Base-by-base conservation (phyloP, 805 yeast species). In the Lipomyces mesembrius region DNA sequence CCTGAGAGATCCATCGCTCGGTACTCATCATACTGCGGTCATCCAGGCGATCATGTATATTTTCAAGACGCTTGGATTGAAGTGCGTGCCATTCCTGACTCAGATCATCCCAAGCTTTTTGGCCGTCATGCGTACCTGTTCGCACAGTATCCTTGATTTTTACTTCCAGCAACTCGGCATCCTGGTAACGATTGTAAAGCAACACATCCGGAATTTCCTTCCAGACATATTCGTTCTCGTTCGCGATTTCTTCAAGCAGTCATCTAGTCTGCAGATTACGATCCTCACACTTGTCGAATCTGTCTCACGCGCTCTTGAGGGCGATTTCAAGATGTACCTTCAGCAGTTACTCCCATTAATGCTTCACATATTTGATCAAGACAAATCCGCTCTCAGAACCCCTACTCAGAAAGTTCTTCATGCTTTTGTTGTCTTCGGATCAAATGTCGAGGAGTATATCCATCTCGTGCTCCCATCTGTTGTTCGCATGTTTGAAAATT, bases 31-130 rank as follows among this genome's bases (percentile, higher is more conserved):
- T 75, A 90, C 93, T 2, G 88, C 91, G 22, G 97, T 92, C 34
- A 91, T 93, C n/a, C 97, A 93, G 73, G 96, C 98, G 0, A 89
- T 95, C 55, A 89, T 92, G 85, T 88, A 89, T 72, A 93, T 95
- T 57, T 93, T 93, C 81, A 92, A 90, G 76, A 89, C 96, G 1
- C 81, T 95, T 68, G 97, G 98, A 0, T 81, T 90, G 65, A 87
- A 94, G 64, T 93, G 97, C 77, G 95, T 93, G 17, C 87, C 93
- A n/a, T 94, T 91, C 76, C 79, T 96, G 64, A 90, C 90, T 35
- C 91, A 91, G 65, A 91, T 94, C 12, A 87, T 95, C 37, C 97
- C 97, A 0, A 97, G 96, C 0, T 87, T 95, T 69, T 82, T 92
- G 37, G 84, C 83, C 46, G 97, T 94, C 6, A 91, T 95, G 92